Evolutionary conservation across 805 yeast genomes (phyloP).

Genomic region (Komagataella populi): DNA sequence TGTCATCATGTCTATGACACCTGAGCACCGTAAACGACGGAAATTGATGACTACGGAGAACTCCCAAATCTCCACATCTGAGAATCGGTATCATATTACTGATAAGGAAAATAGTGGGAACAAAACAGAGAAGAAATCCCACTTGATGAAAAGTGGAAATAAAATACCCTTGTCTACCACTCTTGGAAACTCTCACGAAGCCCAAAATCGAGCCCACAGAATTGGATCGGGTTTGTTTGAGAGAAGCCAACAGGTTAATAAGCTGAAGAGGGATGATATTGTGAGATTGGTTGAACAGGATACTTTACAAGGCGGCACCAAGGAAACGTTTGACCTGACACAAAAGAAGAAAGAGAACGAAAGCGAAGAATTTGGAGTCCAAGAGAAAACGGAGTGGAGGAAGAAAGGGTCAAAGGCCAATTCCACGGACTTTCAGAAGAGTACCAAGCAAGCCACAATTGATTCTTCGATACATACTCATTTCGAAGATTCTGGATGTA

Average conservation of each 20-base stretch:
- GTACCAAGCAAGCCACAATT: too few relatives aligned
- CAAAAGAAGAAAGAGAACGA: background rate
- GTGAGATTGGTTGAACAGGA: background rate
- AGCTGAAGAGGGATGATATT: background rate
- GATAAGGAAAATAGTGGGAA: background rate
- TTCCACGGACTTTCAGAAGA: too few relatives aligned
- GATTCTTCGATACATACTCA: too few relatives aligned
- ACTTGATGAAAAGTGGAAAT: background rate
- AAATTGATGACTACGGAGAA: background rate
- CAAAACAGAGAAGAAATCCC: background rate
- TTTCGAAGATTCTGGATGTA: too few relatives aligned
- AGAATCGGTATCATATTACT: background rate
- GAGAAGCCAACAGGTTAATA: background rate
- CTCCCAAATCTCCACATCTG: background rate
- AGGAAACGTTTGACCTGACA: background rate
- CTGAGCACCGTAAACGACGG: background rate
- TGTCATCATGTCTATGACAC: background rate
- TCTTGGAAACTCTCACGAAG: background rate
- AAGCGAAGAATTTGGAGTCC: background rate
- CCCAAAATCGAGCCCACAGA: background rate
- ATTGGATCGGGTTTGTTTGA: background rate
- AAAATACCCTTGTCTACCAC: background rate
- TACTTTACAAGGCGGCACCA: background rate
- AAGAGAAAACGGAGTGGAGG: background rate
- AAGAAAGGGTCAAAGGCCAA: too few relatives aligned